Evolutionary conservation across 148 eudicot genomes (phyloP).

Genomic region (Cornus kousa): DNA sequence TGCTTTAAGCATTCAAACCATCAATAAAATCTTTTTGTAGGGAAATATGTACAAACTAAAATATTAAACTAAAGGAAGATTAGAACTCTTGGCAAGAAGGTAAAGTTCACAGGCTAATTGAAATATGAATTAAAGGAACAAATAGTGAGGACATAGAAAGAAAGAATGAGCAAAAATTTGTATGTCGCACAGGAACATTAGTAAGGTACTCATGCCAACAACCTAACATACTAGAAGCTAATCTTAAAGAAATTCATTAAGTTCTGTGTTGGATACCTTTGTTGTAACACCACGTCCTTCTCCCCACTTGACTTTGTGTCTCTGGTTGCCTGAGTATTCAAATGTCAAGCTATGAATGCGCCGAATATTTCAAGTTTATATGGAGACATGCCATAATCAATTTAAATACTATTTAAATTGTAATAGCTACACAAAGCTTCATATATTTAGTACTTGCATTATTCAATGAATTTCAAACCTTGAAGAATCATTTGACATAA

Average conservation of each 20-base stretch:
- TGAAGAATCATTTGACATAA: not conserved
- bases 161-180: not conserved
- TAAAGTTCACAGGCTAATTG: not conserved
- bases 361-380: not conserved
- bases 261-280: conserved; percentile 18
- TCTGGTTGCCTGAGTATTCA: conserved; percentile 32
- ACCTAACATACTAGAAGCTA: not conserved
- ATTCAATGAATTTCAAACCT: not conserved
- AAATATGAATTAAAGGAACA: not conserved
- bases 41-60: not conserved
- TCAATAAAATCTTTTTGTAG: not conserved
- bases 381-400: not conserved
- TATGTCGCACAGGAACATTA: not conserved
- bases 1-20: not conserved
- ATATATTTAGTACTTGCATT: not conserved
- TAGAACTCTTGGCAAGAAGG: not conserved
- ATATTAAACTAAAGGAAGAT: not conserved
- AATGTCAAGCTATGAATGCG: conserved; percentile 4
- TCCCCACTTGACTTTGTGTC: conserved; percentile 15
- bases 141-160: not conserved
- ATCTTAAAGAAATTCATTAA: not conserved
- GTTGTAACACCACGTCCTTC: conserved; percentile 9
- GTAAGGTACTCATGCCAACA: not conserved
- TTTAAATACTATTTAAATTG: not conserved
- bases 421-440: not conserved